Evolutionary conservation across 78 protist genomes (phyloP), one percentile per base, ranked within the genome.

Genomic region (Monocercomonoides exilis): DNA sequence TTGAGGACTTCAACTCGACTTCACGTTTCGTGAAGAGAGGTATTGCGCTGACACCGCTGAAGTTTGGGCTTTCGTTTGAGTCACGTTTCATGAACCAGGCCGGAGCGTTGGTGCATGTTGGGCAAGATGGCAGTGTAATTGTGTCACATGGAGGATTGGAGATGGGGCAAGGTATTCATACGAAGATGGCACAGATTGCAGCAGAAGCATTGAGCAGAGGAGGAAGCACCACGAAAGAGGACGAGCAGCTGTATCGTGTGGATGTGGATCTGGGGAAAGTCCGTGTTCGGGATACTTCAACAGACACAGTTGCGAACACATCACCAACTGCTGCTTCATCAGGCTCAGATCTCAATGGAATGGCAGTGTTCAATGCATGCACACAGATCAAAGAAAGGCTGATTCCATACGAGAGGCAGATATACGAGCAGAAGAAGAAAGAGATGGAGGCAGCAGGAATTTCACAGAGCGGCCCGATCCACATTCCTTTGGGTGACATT

Each of bases 91-190:
- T 84, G 86, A 88, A 64, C 21, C 85, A 87, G 80, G 80, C 86
- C 6, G 0, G 44, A n/a, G 87, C 90, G 2, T 44, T 81, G 35
- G 90, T 88, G 38, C 0, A 43, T 81, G 46, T 85, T 38, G 77
- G 29, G 21, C 41, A 1, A 44, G 92, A 90, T 41, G 94, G 93
- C 11, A 80, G 92, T 0, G 90, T 90, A 0, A n/a, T 1, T 2
- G 54, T 92, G 6, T 41, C 44, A 5, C 87, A 84, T 45, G 84
- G 87, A 0, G 94, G 94, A 29, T 0, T 11, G 46, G 94, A 92
- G 84, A 44, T 90, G 41, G 94, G 94, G 11, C 92, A 92, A 84
- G 94, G 94, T 5, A 41, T 90, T 85, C 80, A 92, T 90, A 81
- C 87, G 1, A 92, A 90, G 85, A 35, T 86, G 2, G 91, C 88